A percentile compares a stretch with the other conserved stretches of the same genome.
Conservation (phyloP, 2,329 filamentous ascomycete genomes). For the Epicoccum nigrum region DNA sequence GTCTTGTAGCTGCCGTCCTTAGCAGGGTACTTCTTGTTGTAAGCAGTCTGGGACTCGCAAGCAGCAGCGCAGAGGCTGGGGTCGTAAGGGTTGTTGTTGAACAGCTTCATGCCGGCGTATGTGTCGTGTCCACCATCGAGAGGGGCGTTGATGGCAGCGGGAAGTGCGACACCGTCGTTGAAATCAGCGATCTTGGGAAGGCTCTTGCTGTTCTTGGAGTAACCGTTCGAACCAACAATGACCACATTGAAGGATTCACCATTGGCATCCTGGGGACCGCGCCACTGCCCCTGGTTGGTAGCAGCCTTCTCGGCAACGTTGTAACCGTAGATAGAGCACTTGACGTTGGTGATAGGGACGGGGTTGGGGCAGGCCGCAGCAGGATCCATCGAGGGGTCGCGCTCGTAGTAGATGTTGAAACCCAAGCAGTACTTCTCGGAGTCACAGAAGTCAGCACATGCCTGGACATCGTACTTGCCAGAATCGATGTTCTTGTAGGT, state of each 20-base stretch:
- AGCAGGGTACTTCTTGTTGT: slow-evolving; percentile 39
- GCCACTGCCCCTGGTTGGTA: slow-evolving; percentile 34
- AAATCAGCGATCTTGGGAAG: slow-evolving; percentile 21
- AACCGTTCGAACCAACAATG: slow-evolving; percentile 36
- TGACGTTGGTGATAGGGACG: slow-evolving; percentile 31
- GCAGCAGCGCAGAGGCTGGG: slow-evolving; percentile 41
- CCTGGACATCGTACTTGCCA: slow-evolving; percentile 20
- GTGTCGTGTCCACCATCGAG: slow-evolving; percentile 23
- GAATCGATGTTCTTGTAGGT: slow-evolving; percentile 33
- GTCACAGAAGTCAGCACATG: slow-evolving; percentile 30
- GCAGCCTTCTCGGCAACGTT: slow-evolving; percentile 24
- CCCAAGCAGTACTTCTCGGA: slow-evolving; percentile 33
- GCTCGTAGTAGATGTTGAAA: slow-evolving; percentile 41
- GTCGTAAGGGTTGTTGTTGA: slow-evolving; percentile 37
- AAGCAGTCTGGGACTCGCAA: slow-evolving; percentile 45
- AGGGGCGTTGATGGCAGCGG: slow-evolving; percentile 38
- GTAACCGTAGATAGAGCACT: slow-evolving; percentile 39
- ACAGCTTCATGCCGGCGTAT: slow-evolving; percentile 39
- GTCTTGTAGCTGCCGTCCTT: slow-evolving; percentile 37
- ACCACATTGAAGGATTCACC: slow-evolving; percentile 33
- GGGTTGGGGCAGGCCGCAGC: slow-evolving; percentile 26
- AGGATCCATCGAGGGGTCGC: slow-evolving; percentile 29
- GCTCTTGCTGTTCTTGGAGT: slow-evolving; percentile 31
- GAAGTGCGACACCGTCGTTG: slow-evolving; percentile 23
- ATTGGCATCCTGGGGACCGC: slow-evolving; percentile 13